These are phyloP conservation scores for Colletotrichum higginsianum DNA, from an alignment of 2,329 filamentous ascomycete species.

Conservation along the genomic window DNA sequence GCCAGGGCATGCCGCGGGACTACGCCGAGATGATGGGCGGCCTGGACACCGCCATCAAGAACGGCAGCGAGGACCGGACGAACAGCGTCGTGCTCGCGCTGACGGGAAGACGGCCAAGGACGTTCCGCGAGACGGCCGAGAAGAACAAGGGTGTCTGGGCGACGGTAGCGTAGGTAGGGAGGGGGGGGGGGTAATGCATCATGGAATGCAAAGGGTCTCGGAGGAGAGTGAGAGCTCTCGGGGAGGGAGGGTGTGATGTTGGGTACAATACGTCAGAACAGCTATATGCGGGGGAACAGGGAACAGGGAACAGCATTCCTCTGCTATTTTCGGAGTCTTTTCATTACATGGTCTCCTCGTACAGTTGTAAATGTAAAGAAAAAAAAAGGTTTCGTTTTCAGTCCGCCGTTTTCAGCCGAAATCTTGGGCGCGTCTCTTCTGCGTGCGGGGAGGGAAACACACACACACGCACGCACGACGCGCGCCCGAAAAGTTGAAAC, in stretches of 20 bases:
- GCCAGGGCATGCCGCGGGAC: conserved; percentile 49
- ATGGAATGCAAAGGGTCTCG: not conserved
- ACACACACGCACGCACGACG: not conserved
- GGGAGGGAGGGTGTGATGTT: not conserved
- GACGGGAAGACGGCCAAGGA: conserved; percentile 52
- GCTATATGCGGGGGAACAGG: not conserved
- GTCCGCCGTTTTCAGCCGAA: conserved; percentile 36
- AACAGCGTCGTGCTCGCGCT: conserved; percentile 53
- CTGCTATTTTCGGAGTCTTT: not conserved
- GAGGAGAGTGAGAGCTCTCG: not conserved
- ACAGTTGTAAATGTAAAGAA: not conserved
- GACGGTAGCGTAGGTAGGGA: not conserved
- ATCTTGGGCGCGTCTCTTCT: not conserved
- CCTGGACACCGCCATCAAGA: conserved; percentile 53
- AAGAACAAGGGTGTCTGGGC: conserved; percentile 29
- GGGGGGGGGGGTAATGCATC: too few relatives aligned
- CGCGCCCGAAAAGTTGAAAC: conserved; percentile 26
- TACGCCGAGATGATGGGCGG: conserved; percentile 52
- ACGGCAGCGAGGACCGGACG: conserved; percentile 53
- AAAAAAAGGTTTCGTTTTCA: conserved; percentile 21
- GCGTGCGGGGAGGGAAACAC: conserved; percentile 26
- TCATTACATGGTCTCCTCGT: not conserved
- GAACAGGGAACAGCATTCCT: too few relatives aligned
- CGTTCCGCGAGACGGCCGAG: conserved; percentile 29
- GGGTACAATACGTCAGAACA: too few relatives aligned